phyloP scores from a whole-genome alignment of 306 rosid genomes.

The Biancaea sappan region DNA sequence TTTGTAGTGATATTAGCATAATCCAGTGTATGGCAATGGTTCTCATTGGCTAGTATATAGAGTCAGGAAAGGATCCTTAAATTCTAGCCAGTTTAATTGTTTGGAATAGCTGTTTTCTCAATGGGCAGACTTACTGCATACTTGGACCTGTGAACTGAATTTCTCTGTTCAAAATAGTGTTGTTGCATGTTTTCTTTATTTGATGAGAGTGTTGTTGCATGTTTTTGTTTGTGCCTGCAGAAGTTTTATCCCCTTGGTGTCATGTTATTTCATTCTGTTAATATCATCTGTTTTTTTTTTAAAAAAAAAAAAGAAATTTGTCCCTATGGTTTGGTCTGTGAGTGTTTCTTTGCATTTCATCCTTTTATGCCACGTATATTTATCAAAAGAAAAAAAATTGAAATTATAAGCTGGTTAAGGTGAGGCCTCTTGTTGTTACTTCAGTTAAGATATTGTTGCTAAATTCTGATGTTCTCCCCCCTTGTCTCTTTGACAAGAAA shows the following conservation, averaged over 20 bases:
- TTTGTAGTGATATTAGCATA: not conserved
- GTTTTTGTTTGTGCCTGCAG: not conserved
- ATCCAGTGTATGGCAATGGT: not conserved
- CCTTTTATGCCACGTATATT: not conserved
- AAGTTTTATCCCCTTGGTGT: not conserved
- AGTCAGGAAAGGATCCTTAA: not conserved
- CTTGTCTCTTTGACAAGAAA: slow-evolving; percentile 64
- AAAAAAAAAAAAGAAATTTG: not conserved
- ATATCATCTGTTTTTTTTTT: not conserved
- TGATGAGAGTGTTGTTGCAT: slow-evolving; percentile 9
- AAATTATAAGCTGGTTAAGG: not conserved
- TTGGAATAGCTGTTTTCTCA: not conserved
- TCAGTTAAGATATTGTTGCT: slow-evolving; percentile 2
- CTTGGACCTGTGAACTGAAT: not conserved
- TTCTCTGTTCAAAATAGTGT: not conserved
- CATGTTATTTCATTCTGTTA: slow-evolving; percentile 8
- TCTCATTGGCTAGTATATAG: not conserved
- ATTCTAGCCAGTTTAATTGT: not conserved
- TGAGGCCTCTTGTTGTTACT: slow-evolving; percentile 8
- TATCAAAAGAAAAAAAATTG: not conserved
- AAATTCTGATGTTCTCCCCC: slow-evolving; percentile 18
- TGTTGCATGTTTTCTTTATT: slow-evolving; percentile 26
- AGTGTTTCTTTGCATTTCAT: slow-evolving; percentile 14
- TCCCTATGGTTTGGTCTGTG: not conserved
- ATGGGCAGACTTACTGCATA: not conserved